These are phyloP conservation scores for Penicillium griseofulvum DNA, from an alignment of 2,329 filamentous ascomycete species.

Conservation along the genomic window DNA sequence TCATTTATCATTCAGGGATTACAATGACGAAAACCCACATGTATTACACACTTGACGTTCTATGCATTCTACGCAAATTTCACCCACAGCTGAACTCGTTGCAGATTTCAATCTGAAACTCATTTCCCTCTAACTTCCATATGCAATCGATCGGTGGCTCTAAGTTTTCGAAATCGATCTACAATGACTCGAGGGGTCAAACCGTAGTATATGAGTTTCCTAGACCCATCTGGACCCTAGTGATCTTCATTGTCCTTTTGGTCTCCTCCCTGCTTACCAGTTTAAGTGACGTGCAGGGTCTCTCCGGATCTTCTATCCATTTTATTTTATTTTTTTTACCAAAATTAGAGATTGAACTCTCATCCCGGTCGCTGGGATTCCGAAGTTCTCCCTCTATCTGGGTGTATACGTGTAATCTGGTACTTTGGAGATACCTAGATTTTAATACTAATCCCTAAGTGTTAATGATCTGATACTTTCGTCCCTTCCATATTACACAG, in stretches of 20 bases:
- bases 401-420: not conserved
- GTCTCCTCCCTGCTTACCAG: slow-evolving; percentile 13
- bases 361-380: slow-evolving; percentile 8
- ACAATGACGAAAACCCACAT: not conserved
- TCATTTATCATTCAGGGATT: not conserved
- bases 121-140: not conserved
- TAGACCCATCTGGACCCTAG: slow-evolving; percentile 11
- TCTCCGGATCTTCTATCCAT: slow-evolving; percentile 7
- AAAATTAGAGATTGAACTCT: slow-evolving; percentile 5
- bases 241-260: slow-evolving; percentile 12
- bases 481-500: not conserved
- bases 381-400: not conserved
- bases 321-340: too few relatives aligned
- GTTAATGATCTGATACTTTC: too few relatives aligned
- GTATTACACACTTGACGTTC: not conserved
- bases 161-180: slow-evolving; percentile 12
- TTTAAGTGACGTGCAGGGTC: slow-evolving; percentile 18
- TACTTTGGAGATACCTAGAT: not conserved
- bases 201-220: slow-evolving; percentile 15
- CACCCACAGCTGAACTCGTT: not conserved
- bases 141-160: slow-evolving; percentile 12
- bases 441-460: too few relatives aligned
- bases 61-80: slow-evolving; percentile 1
- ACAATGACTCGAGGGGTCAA: slow-evolving; percentile 14
- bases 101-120: not conserved